Base-by-base conservation (phyloP, 164 flowering plant species). In the Tetracentron sinense region DNA sequence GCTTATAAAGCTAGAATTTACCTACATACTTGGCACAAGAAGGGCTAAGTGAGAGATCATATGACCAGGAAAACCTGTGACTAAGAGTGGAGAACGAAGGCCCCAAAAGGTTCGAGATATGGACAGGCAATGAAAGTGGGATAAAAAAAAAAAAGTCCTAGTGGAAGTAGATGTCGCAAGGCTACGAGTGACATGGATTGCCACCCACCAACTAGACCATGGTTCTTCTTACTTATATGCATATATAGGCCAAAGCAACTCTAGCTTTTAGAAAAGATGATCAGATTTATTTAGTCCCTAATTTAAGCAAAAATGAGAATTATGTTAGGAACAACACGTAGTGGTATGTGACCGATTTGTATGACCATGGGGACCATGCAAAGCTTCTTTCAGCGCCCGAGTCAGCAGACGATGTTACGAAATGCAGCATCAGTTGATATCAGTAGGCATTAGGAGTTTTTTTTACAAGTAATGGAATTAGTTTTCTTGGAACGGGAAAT, bases 111-210 rank as follows among this genome's bases (percentile, higher is more conserved):
- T 19, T 29, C 17, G 53, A 15, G 25, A 28, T 50, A 29, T 22
- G 42, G 38, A 21, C 23, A 26, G 42, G 67, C 67, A 60, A 56
- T 46, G 44, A 30, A 28, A 15, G 15, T 56, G 38, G 5, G 8
- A n/a, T 17, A 19, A 38, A 21, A 6, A 42, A 42, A 38, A 61
- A 21, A 46, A 44, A 38, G 21, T 2, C 23, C 3, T 7, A 60
- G 59, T 67, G 64, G 58, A 54, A 27, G 61, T 46, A 29, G 30
- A 60, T 53, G 70, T 60, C 70, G 60, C 27, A 22, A 7, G 17
- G 49, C 29, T 30, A 29, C 30, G 11, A 21, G 23, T 58, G 68
- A 65, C 22, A 62, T 48, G 42, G 51, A 57, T 31, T 16, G 48
- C 47, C 62, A 65, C 62, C 51, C 50, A 63, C 58, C 50, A 28